These are phyloP conservation scores for Eragrostis nindensis DNA, from an alignment of 176 grass and related monocot species.

Conservation along the genomic window DNA sequence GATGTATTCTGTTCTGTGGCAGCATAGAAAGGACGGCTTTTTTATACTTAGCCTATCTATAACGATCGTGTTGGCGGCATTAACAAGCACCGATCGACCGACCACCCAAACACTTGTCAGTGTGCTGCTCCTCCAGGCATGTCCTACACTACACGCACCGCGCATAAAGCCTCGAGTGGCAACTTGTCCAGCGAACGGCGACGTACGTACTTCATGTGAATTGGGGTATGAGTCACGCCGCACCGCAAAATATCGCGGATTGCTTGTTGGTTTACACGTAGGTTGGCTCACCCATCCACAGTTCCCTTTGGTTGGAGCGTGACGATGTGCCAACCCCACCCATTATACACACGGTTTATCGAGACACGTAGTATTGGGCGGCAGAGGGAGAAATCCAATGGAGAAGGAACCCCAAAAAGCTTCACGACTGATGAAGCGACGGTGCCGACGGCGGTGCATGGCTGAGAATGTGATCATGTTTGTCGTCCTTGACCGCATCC, in stretches of 20 bases:
- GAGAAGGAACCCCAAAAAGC: too few relatives aligned
- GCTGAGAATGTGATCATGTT: too few relatives aligned
- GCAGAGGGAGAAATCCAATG: too few relatives aligned
- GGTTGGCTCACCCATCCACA: conserved; percentile 1
- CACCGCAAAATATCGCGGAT: not conserved
- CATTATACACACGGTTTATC: not conserved
- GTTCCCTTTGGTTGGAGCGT: not conserved
- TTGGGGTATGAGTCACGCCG: not conserved
- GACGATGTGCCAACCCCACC: not conserved
- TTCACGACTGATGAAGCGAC: too few relatives aligned
- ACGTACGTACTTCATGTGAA: not conserved
- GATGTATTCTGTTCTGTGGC: not conserved
- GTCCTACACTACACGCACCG: not conserved
- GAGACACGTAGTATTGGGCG: too few relatives aligned
- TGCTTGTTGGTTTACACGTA: not conserved
- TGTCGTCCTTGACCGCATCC: too few relatives aligned
- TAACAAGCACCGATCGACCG: not conserved
- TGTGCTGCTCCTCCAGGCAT: not conserved
- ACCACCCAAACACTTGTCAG: not conserved
- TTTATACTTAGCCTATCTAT: too few relatives aligned
- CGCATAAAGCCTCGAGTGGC: too few relatives aligned
- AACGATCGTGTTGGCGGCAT: not conserved
- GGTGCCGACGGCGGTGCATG: too few relatives aligned
- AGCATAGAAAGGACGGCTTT: not conserved
- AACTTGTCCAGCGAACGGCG: not conserved